Base-by-base conservation (phyloP, 306 rosid genomes). In the Glycyrrhiza uralensis region DNA sequence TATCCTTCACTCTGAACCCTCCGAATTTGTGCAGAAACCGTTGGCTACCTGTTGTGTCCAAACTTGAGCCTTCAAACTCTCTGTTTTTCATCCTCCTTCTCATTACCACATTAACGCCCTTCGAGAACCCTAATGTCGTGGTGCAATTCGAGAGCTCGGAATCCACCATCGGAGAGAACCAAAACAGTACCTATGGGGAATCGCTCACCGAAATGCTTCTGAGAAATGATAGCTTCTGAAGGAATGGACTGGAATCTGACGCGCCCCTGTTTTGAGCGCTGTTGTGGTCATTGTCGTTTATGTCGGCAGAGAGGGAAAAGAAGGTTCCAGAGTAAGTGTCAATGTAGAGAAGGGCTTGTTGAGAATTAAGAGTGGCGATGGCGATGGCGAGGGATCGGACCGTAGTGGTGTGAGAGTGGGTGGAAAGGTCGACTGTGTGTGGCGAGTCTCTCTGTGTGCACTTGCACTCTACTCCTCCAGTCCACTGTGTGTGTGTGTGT, bases 21-120 rank as follows among this genome's bases (percentile, higher is more conserved):
- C 96, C 96, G 82, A 86, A 75, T 83, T 81, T 87, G 76, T 84
- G 85, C 74, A 89, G 77, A 42, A n/a, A n/a, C n/a, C n/a, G n/a
- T n/a, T n/a, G n/a, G n/a, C n/a, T n/a, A n/a, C n/a, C n/a, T n/a
- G n/a, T n/a, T n/a, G n/a, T n/a, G n/a, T n/a, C n/a, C n/a, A n/a
- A n/a, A n/a, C n/a, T n/a, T n/a, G n/a, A n/a, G n/a, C n/a, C n/a
- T n/a, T n/a, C n/a, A n/a, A n/a, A n/a, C n/a, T n/a, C n/a, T n/a
- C n/a, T n/a, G n/a, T 85, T 80, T 52, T 81, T 73, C 39, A 85
- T 14, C 72, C 91, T 81, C 69, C 81, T 86, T 71, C 79, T 86
- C 20, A 90, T 62, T 24, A 89, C 69, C 38, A 86, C 62, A 35
- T 90, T 78, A 14, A 92, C 71, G 13, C 92, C 90, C 75, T 77